Conservation (phyloP, 148 eudicot genomes). For the Euryodendron excelsum region DNA sequence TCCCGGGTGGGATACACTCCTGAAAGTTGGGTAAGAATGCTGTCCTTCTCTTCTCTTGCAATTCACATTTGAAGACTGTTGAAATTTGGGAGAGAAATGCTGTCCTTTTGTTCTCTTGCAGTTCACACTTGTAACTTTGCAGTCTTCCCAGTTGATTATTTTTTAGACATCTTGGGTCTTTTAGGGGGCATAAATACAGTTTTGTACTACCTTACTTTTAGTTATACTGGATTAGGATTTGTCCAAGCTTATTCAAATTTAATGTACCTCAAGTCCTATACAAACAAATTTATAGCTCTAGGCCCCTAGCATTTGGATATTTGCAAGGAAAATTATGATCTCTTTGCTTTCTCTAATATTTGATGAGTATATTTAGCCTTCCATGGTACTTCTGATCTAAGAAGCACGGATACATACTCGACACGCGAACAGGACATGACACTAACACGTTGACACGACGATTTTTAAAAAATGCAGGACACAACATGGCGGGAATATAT, state of each 20-base stretch:
- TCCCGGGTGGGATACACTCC: slow-evolving; percentile 83
- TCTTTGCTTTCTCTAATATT: neutral
- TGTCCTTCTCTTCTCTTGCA: neutral
- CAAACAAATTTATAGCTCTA: neutral
- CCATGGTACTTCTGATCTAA: neutral
- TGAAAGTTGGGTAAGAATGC: slow-evolving; percentile 68
- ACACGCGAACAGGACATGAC: no score
- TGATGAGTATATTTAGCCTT: neutral
- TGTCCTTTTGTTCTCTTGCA: slow-evolving; percentile 4
- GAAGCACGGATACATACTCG: no score
- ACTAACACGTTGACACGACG: no score
- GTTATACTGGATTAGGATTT: neutral
- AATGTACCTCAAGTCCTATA: neutral
- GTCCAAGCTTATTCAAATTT: neutral
- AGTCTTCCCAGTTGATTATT: neutral
- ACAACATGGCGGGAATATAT: no score
- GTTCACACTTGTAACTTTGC: neutral
- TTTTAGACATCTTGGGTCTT: neutral
- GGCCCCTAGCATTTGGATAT: neutral
- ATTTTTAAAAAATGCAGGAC: no score
- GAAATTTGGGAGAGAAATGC: slow-evolving; percentile 58
- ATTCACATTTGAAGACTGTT: slow-evolving; percentile 23
- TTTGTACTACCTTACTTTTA: neutral
- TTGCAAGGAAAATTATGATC: neutral
- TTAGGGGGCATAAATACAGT: neutral